Evolutionary conservation across 345 rosid species (phyloP), one percentile per base, ranked within the genome.

Genomic region (Syzygium oleosum): DNA sequence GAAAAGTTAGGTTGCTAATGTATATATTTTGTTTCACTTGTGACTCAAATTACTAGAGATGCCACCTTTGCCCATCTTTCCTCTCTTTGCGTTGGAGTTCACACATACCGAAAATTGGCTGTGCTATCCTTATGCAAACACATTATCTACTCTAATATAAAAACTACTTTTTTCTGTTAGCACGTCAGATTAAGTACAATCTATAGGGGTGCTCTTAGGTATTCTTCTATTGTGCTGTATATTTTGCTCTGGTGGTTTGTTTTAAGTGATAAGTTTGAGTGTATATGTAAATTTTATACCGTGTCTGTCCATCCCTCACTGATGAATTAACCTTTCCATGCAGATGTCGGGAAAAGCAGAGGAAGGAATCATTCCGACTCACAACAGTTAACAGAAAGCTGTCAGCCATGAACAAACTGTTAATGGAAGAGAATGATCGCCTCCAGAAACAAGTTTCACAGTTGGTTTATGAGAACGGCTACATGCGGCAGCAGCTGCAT

Each of bases 381-480:
- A 98, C 95, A 88, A 94, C 96, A 1, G 99, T 97, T 84, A 97
- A 97, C 90, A 91, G 96, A 88, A 97, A 97, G 93, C 95, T 97
- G 86, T 86, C 89, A 91, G 98, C 99, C 46, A 95, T 97, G 99
- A 97, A 97, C 90, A 97, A 97, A 91, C 93, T 97, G 90, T 90
- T 97, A 91, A 95, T 97, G 99, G 99, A 97, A 93, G 99, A 97
- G 94, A 97, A 97, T 90, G 99, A 97, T 88, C 95, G 99, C 56
- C 86, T 97, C 87, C 99, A 97, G 94, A 97, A 97, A 94, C 99
- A 97, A 94, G 99, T 97, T 85, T 97, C 99, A 0, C 97, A 97
- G 52, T 92, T 97, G 92, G 99, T 97, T 85, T 97, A 96, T 65
- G 98, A 97, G 90, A 97, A 97, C 91, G 98, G 99, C 53, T 94